Conservation (phyloP, 169 alveolate species). For the Besnoitia besnoiti region DNA sequence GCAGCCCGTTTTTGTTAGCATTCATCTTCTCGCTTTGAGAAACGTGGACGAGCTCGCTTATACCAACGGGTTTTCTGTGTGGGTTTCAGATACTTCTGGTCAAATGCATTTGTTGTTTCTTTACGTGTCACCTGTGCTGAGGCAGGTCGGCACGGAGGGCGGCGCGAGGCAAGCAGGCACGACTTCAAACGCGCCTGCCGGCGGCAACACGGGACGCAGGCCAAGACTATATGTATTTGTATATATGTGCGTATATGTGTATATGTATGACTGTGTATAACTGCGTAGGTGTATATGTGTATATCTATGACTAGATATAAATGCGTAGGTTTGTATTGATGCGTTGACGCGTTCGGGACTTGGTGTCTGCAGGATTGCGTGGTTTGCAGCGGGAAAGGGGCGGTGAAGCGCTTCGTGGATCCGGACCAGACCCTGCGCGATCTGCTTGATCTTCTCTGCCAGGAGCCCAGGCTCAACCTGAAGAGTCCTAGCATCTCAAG, state of each 20-base stretch:
- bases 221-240: background rate
- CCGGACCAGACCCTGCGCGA: conserved; percentile 2
- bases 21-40: no score
- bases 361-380: background rate
- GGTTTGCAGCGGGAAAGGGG: conserved; percentile 11
- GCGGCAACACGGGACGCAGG: no score
- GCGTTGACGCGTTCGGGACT: background rate
- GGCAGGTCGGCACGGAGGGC: no score
- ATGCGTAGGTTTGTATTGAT: background rate
- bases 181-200: no score
- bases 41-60: no score
- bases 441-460: background rate
- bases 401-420: background rate
- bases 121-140: no score
- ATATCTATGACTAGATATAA: background rate
- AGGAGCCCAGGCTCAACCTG: background rate
- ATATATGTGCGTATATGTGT: background rate
- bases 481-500: background rate
- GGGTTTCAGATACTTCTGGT: no score
- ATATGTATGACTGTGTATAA: background rate
- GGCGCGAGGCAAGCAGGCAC: no score
- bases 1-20: background rate
- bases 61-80: no score
- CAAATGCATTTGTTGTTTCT: no score
- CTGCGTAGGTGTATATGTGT: background rate